A percentile compares a stretch with the other conserved stretches of the same genome.
phyloP scores from a whole-genome alignment of 768 basidiomycete genomes.

The Trametes cubensis region DNA sequence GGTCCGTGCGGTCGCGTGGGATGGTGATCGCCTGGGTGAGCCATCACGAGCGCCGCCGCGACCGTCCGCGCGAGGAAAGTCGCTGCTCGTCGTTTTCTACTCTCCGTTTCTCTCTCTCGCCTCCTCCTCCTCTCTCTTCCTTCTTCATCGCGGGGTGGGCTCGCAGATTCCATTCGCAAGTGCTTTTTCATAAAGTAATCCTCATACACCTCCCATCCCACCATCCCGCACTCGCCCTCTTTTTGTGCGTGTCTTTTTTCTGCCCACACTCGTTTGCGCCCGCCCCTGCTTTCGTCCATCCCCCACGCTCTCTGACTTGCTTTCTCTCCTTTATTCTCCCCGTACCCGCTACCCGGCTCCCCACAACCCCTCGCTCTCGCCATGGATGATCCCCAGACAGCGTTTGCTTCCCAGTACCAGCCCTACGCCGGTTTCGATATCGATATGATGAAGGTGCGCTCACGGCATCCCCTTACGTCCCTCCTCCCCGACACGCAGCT shows the following conservation, averaged over 20 bases:
- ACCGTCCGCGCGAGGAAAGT: not conserved
- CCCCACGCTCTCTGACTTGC: slow-evolving; percentile 59
- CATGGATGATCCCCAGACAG: slow-evolving; percentile 78
- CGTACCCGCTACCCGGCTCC: slow-evolving; percentile 38
- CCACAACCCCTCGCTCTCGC: slow-evolving; percentile 25
- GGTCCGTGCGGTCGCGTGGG: slow-evolving; percentile 32
- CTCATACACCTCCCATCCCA: slow-evolving; percentile 14
- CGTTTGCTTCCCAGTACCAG: slow-evolving; percentile 69
- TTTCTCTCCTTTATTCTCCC: slow-evolving; percentile 49
- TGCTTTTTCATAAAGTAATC: slow-evolving; percentile 27
- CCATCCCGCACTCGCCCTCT: slow-evolving; percentile 27
- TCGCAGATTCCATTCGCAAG: slow-evolving; percentile 24
- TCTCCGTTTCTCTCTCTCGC: slow-evolving; percentile 12
- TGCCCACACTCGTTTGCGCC: slow-evolving; percentile 35
- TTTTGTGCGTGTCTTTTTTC: slow-evolving; percentile 32
- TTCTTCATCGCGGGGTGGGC: slow-evolving; percentile 26
- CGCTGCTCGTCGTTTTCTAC: slow-evolving; percentile 3
- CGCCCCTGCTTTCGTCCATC: slow-evolving; percentile 20
- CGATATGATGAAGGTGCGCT: slow-evolving; percentile 88
- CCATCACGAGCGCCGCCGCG: not conserved
- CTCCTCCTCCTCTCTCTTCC: slow-evolving; percentile 20
- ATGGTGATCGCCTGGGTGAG: slow-evolving; percentile 19
- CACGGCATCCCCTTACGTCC: not conserved
- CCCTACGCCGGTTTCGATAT: slow-evolving; percentile 71
- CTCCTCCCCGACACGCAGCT: not conserved